Percentiles rank a stretch among this genome's conserved stretches.
phyloP scores from a whole-genome alignment of 2,329 filamentous ascomycete species.

The Aureobasidium sp. region DNA sequence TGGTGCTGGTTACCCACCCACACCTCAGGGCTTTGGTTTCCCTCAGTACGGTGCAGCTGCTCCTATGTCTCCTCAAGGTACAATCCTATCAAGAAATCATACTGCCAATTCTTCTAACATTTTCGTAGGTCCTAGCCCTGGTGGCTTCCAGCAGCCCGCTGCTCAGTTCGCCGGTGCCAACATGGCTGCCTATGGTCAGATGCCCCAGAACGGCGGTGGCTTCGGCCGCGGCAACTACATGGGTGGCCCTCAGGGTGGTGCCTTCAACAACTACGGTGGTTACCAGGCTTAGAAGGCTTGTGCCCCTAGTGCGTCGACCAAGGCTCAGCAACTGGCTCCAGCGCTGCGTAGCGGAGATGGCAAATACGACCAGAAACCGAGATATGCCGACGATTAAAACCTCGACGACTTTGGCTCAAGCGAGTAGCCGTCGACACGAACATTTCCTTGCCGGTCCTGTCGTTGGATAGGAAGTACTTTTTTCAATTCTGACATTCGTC shows the following conservation, averaged over 20 bases:
- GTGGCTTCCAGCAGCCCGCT: conserved; percentile 44
- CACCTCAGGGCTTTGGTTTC: conserved; percentile 70
- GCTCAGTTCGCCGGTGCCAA: conserved; percentile 55
- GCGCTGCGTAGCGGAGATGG: not conserved
- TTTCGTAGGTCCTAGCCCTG: conserved; percentile 19
- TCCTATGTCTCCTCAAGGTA: conserved; percentile 54
- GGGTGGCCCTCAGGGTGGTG: conserved; percentile 41
- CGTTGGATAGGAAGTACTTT: conserved; percentile 1
- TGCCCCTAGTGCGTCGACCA: not conserved
- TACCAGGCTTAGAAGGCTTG: conserved; percentile 44
- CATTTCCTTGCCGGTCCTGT: conserved; percentile 11
- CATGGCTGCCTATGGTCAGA: conserved; percentile 43
- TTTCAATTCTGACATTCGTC: conserved; percentile 5
- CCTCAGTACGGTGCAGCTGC: conserved; percentile 80
- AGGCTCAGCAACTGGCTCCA: not conserved
- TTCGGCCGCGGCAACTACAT: conserved; percentile 66
- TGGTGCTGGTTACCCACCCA: conserved; percentile 58
- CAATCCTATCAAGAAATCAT: conserved; percentile 19
- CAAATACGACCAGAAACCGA: not conserved
- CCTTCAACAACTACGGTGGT: conserved; percentile 36
- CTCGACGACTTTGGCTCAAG: conserved; percentile 9
- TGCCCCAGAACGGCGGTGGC: conserved; percentile 63
- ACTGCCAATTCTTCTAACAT: conserved; percentile 17
- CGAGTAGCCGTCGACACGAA: conserved; percentile 7
- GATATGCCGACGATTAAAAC: not conserved